Conservation (phyloP, 805 yeast genomes). For the Lachancea quebecensis region DNA sequence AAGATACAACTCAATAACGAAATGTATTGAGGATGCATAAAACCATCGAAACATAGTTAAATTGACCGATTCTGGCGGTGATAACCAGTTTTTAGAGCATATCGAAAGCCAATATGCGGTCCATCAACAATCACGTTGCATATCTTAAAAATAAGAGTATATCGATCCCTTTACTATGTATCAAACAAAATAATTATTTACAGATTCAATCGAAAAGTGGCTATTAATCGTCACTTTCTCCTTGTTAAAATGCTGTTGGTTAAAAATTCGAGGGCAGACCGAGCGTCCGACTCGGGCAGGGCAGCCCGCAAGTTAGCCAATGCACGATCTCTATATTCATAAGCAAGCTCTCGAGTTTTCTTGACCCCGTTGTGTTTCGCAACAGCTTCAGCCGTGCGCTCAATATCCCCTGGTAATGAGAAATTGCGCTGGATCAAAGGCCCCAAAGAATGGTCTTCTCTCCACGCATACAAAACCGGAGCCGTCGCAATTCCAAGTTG, state of each 20-base stretch:
- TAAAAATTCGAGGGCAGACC: slow-evolving; percentile 78
- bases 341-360: slow-evolving; percentile 70
- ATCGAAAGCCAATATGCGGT: too few relatives aligned
- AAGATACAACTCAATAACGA: too few relatives aligned
- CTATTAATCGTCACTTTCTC: background rate
- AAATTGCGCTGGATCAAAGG: slow-evolving; percentile 79
- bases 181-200: too few relatives aligned
- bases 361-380: slow-evolving; percentile 63
- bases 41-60: too few relatives aligned
- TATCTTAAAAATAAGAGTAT: too few relatives aligned
- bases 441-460: slow-evolving; percentile 76
- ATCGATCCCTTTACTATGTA: too few relatives aligned
- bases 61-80: too few relatives aligned
- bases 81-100: too few relatives aligned
- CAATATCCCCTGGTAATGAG: slow-evolving; percentile 73
- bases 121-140: too few relatives aligned
- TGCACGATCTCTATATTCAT: slow-evolving; percentile 70
- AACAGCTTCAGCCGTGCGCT: slow-evolving; percentile 71
- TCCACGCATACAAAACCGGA: slow-evolving; percentile 94
- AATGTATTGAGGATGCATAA: too few relatives aligned
- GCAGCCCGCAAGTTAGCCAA: slow-evolving; percentile 53
- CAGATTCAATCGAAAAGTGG: too few relatives aligned
- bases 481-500: slow-evolving; percentile 95
- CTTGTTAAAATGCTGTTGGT: slow-evolving; percentile 81
- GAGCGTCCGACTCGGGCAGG: slow-evolving; percentile 83